These are phyloP conservation scores for Cornus florida DNA, from an alignment of 148 eudicot genomes.

Conservation along the genomic window DNA sequence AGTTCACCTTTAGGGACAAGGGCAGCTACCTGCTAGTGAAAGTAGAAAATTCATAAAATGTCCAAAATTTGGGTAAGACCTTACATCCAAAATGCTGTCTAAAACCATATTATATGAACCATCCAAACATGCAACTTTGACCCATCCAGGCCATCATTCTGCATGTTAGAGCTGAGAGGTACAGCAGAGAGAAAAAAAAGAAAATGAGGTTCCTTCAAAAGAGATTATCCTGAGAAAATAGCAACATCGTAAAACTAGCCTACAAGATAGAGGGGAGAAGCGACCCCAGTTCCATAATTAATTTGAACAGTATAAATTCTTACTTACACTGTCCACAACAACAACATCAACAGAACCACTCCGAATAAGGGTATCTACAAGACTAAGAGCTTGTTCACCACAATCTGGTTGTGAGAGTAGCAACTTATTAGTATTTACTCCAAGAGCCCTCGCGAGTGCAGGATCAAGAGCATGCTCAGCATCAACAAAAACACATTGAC, in stretches of 20 bases:
- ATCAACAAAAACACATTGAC: slow-evolving; percentile 90
- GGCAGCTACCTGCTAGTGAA: slow-evolving; percentile 78
- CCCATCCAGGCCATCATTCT: background rate
- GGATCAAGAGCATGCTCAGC: slow-evolving; percentile 99
- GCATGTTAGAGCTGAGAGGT: background rate
- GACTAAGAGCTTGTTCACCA: slow-evolving; percentile 98
- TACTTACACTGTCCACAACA: slow-evolving; percentile 94
- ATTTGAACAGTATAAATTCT: background rate
- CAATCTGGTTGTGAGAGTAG: slow-evolving; percentile 97
- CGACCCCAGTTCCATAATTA: background rate
- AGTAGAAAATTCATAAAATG: background rate
- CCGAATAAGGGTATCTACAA: slow-evolving; percentile 94
- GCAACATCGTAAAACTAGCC: background rate
- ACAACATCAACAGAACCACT: slow-evolving; percentile 98
- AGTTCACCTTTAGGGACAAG: slow-evolving; percentile 97
- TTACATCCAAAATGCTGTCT: background rate
- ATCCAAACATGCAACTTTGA: background rate
- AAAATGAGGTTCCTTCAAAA: background rate
- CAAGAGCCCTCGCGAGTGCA: slow-evolving; percentile 77
- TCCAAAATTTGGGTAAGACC: background rate
- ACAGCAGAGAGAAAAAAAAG: background rate
- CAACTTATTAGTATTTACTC: slow-evolving; percentile 81
- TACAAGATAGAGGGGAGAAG: background rate
- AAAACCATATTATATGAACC: background rate
- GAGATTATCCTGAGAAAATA: background rate